Evolutionary conservation across 2,329 filamentous ascomycete genomes (phyloP).

Genomic region (Botrytis squamosa): DNA sequence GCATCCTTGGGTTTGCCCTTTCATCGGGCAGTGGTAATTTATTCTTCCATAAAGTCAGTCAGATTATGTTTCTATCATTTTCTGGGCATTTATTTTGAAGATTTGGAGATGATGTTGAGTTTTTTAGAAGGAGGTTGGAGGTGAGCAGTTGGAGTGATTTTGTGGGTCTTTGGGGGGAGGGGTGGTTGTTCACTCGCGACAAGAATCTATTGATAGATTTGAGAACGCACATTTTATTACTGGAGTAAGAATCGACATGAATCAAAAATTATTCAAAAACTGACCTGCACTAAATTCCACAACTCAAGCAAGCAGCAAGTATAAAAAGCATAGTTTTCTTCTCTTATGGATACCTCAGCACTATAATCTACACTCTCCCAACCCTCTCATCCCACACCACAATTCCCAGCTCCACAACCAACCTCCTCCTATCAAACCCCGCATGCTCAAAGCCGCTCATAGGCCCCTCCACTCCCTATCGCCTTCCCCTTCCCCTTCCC

Average conservation of each 20-base stretch:
- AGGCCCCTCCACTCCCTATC: neutral
- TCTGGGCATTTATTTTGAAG: neutral
- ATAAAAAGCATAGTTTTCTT: neutral
- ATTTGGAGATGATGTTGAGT: neutral
- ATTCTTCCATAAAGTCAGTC: neutral
- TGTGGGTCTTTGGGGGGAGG: too few relatives aligned
- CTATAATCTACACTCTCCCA: fast-evolving
- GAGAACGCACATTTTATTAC: neutral
- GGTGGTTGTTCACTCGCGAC: too few relatives aligned
- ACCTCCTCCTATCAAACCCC: too few relatives aligned
- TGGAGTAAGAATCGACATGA: fast-evolving
- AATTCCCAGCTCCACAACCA: too few relatives aligned
- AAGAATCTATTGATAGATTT: neutral
- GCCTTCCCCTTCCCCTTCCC: neutral
- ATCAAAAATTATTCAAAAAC: neutral
- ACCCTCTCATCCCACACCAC: neutral
- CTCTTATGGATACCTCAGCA: neutral
- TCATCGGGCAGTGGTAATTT: neutral
- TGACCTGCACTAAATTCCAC: too few relatives aligned
- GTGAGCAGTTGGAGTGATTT: too few relatives aligned
- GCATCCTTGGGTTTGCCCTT: too few relatives aligned
- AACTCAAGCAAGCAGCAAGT: neutral
- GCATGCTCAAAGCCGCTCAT: neutral
- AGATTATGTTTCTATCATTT: neutral
- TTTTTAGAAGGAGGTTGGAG: too few relatives aligned